These are phyloP conservation scores for Cercospora berteroae DNA, from an alignment of 2,329 filamentous ascomycete species.

Conservation along the genomic window DNA sequence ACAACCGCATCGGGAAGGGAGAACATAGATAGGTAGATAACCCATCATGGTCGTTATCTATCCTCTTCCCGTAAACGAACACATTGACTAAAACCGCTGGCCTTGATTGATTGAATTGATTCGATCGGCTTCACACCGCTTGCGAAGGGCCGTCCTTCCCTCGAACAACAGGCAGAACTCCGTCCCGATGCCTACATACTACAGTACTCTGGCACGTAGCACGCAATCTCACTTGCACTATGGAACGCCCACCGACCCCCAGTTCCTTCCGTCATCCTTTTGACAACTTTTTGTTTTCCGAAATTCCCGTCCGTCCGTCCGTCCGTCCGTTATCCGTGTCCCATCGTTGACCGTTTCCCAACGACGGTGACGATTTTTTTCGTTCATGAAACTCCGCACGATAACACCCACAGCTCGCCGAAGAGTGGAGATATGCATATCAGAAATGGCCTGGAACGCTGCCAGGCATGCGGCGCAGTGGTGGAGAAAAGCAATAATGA, in stretches of 20 bases:
- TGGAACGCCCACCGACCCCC: neutral
- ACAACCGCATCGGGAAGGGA: neutral
- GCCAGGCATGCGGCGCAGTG: neutral
- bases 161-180: neutral
- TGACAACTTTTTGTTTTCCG: neutral
- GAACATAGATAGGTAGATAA: neutral
- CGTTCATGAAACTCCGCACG: neutral
- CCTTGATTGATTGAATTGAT: neutral
- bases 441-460: neutral
- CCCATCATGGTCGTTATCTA: neutral
- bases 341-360: neutral
- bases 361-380: neutral
- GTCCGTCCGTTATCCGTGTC: neutral
- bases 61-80: neutral
- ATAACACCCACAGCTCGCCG: neutral
- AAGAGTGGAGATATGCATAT: slow-evolving; percentile 11
- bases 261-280: neutral
- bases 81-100: neutral
- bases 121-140: neutral
- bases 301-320: neutral
- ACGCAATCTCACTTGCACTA: neutral
- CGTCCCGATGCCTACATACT: neutral
- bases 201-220: neutral
- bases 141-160: neutral
- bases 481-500: neutral